A percentile compares a stretch with the other conserved stretches of the same genome.
phyloP scores from a whole-genome alignment of 106 monocot genomes.

The Dendrobium officinale region DNA sequence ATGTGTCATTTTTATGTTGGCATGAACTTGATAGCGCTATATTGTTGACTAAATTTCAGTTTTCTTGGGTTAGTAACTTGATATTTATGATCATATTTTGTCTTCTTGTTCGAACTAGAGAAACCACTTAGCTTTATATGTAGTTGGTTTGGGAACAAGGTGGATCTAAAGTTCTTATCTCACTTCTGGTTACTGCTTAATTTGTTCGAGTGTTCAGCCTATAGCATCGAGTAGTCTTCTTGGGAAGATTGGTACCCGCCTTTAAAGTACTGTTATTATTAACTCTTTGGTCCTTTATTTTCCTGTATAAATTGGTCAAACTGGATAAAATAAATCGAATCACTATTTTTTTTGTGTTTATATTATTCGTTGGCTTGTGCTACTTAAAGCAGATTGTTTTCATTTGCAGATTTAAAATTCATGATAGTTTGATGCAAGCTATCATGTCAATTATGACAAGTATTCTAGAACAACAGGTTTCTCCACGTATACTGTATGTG shows the following conservation, averaged over 20 bases:
- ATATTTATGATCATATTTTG: too few species aligned
- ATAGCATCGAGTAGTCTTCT: background rate
- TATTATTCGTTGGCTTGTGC: background rate
- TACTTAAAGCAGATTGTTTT: background rate
- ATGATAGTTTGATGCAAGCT: constrained; percentile 49
- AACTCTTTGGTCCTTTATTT: background rate
- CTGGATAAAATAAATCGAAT: background rate
- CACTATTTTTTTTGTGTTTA: background rate
- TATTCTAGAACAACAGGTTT: constrained; percentile 62
- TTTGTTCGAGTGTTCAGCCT: too few species aligned
- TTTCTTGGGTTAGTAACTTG: too few species aligned
- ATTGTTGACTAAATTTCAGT: too few species aligned
- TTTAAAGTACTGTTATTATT: background rate
- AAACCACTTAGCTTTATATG: background rate
- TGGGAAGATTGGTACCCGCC: background rate
- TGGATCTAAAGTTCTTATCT: background rate
- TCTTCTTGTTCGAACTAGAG: background rate
- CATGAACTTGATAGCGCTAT: too few species aligned
- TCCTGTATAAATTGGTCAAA: background rate
- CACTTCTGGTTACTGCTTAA: background rate
- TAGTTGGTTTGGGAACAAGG: background rate
- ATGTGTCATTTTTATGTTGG: too few species aligned
- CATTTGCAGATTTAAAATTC: constrained; percentile 52
- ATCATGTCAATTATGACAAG: constrained; percentile 65
- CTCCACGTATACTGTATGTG: constrained; percentile 50